These are phyloP conservation scores for Auriculariales sp. DNA, from an alignment of 768 basidiomycete species.

Conservation along the genomic window DNA sequence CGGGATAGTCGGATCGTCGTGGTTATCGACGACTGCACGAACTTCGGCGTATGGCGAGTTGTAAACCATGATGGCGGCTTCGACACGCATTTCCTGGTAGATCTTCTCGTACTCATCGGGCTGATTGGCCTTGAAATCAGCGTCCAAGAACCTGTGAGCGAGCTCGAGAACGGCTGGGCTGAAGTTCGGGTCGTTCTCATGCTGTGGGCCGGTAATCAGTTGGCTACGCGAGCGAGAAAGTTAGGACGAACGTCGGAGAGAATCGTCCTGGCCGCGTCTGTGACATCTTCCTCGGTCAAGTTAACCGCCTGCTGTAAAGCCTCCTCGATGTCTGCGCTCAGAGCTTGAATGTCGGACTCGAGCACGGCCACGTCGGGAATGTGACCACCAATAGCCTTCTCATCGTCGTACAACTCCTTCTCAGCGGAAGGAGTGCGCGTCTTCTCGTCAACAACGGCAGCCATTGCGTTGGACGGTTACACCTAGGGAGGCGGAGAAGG, in stretches of 20 bases:
- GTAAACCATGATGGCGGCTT: slow-evolving; percentile 14
- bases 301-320: slow-evolving; percentile 90
- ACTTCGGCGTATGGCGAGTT: slow-evolving; percentile 67
- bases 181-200: not conserved
- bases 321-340: slow-evolving; percentile 62
- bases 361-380: not conserved
- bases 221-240: not conserved
- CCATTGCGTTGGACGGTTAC: no score
- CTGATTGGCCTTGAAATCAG: not conserved
- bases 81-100: not conserved
- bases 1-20: slow-evolving; percentile 50
- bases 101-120: not conserved
- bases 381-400: not conserved
- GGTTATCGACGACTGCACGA: slow-evolving; percentile 52
- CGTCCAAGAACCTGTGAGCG: not conserved
- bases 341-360: not conserved
- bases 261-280: not conserved
- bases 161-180: not conserved
- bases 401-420: not conserved
- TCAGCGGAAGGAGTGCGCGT: no score
- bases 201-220: not conserved
- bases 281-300: slow-evolving; percentile 41
- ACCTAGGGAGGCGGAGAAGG: no score
- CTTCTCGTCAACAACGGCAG: no score
- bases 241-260: not conserved